Evolutionary conservation across 2,329 filamentous ascomycete genomes (phyloP).

Genomic region (Cladosporium phlei): DNA sequence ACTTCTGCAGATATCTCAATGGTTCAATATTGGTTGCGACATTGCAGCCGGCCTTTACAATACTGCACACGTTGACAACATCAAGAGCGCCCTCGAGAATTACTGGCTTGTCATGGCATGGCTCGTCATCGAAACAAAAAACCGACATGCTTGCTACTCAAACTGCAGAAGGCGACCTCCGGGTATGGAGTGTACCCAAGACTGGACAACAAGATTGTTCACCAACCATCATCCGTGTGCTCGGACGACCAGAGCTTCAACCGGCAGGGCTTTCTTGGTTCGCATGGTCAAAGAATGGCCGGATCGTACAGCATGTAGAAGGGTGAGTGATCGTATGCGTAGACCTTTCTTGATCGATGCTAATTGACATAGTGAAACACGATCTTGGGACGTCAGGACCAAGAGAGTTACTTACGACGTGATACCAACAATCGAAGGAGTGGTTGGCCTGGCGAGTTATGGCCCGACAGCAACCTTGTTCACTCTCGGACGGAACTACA

Average conservation of each 20-base stretch:
- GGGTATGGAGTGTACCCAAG: conserved; percentile 96
- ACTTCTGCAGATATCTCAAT: conserved; percentile 71
- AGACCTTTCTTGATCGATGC: neutral
- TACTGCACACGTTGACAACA: conserved; percentile 85
- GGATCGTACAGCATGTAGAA: conserved; percentile 87
- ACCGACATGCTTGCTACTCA: conserved; percentile 97
- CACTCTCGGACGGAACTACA: conserved; percentile 80
- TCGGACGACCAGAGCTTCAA: conserved; percentile 73
- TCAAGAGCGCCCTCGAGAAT: conserved; percentile 81
- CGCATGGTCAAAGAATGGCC: conserved; percentile 96
- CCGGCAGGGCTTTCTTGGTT: conserved; percentile 85
- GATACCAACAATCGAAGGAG: conserved; percentile 77
- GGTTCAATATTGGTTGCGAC: conserved; percentile 87
- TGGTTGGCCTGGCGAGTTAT: conserved; percentile 79
- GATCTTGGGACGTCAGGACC: conserved; percentile 96
- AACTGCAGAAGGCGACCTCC: conserved; percentile 82
- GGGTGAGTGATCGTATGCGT: conserved; percentile 55
- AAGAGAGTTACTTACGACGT: conserved; percentile 89
- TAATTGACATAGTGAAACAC: conserved; percentile 60
- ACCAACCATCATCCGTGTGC: conserved; percentile 81
- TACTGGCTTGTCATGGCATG: conserved; percentile 86
- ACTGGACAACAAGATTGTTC: conserved; percentile 61
- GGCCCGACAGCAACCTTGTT: conserved; percentile 89
- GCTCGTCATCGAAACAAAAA: conserved; percentile 90
- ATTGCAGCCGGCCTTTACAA: conserved; percentile 86